Base-by-base conservation (phyloP, 306 rosid species). In the Vicia villosa region DNA sequence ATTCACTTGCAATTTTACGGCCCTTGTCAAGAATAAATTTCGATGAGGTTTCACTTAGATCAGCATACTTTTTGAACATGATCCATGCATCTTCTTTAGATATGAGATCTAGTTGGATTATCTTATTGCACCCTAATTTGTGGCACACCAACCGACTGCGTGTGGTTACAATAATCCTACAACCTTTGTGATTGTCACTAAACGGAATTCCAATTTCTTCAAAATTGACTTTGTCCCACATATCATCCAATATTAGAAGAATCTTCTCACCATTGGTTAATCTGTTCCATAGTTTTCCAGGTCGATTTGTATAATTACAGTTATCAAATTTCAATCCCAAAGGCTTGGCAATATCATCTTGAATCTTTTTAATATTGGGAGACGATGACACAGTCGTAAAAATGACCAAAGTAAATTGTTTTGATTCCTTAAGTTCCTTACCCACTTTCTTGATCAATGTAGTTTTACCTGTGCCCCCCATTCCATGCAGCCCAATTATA, bases 211-310 rank as follows among this genome's bases (percentile, higher is more conserved):
- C 81, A 43, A 72, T 26, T 0, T 9, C 51, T 3, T 14, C 0
- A 4, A 72, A 12, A 10, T 60, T 1, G 13, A 72, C 17, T 8
- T 32, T 0, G 5, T 4, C 37, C 77, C 82, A 78, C 0, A 57
- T 38, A 14, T 78, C 82, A 72, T 78, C 78, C 0, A 78, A 30
- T 56, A 78, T 57, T 10, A 78, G 3, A 46, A 78, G 77, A 14
- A 72, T 26, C 30, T 47, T 78, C 41, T 49, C 49, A 49, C 28
- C 58, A 24, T n/a, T n/a, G 7, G 3, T 43, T 47, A 78, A 36
- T 57, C 74, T 72, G 0, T 0, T 8, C 64, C 64, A 38, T 1
- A 78, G 5, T 1, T 0, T 0, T 19, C 0, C 4, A 0, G 26
- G 61, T 1, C 49, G 37, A 0, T 51, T 56, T 0, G 3, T 11